These are phyloP conservation scores for Prunus campanulata DNA, from an alignment of 306 rosid species.

Conservation along the genomic window DNA sequence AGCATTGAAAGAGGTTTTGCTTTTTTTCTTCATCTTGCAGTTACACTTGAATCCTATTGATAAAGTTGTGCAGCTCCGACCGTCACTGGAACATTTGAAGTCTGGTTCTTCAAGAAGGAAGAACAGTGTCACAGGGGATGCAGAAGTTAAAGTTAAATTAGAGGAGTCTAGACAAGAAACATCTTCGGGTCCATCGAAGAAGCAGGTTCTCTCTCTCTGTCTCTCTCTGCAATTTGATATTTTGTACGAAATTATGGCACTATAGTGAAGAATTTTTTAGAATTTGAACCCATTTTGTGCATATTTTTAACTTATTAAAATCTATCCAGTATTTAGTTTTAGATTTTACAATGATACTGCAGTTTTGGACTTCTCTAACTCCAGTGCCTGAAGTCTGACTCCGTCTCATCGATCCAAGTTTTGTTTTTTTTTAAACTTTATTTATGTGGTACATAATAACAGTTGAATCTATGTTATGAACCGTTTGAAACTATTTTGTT, in stretches of 20 bases:
- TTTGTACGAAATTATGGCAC: neutral
- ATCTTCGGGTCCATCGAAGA: constrained; percentile 49
- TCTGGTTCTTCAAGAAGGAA: constrained; percentile 31
- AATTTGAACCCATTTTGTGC: neutral
- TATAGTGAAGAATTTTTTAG: constrained; percentile 10
- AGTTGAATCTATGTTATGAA: constrained; percentile 11
- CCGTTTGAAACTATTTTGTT: constrained; percentile 10
- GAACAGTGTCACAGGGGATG: constrained; percentile 25
- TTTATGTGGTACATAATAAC: constrained; percentile 2
- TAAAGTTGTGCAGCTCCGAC: constrained; percentile 79
- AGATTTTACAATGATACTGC: neutral
- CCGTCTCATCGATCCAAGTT: no score
- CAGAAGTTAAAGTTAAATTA: constrained; percentile 44
- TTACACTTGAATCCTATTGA: constrained; percentile 82
- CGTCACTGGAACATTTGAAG: constrained; percentile 59
- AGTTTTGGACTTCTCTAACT: neutral
- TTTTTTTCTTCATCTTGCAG: constrained; percentile 54
- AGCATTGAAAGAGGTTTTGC: constrained; percentile 4
- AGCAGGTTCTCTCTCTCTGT: constrained; percentile 45
- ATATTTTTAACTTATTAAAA: neutral
- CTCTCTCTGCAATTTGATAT: constrained; percentile 7
- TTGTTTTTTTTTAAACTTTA: neutral
- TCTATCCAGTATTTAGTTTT: neutral
- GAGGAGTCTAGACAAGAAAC: constrained; percentile 52
- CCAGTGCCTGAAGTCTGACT: neutral